These are phyloP conservation scores for Cyamopsis tetragonoloba DNA, from an alignment of 306 rosid species.

Conservation along the genomic window DNA sequence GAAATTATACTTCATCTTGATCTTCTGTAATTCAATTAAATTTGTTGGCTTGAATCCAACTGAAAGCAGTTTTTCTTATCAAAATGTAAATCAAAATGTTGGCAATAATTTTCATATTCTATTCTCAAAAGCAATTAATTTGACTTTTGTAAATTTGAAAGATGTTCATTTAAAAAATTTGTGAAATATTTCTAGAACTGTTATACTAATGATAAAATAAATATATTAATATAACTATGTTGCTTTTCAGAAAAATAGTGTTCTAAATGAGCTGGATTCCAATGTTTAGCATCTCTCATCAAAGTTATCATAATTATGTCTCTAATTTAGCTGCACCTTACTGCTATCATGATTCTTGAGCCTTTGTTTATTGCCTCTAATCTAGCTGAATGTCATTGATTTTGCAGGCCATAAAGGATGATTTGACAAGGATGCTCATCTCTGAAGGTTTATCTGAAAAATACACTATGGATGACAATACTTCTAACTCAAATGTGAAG, in stretches of 20 bases:
- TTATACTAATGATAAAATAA: background rate
- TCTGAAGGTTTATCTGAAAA: slow-evolving; percentile 31
- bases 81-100: too few relatives aligned
- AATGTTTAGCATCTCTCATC: slow-evolving; percentile 1
- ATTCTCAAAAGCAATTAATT: background rate
- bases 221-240: background rate
- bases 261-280: slow-evolving; percentile 7
- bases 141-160: background rate
- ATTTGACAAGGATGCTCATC: slow-evolving; percentile 21
- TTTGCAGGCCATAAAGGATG: slow-evolving; percentile 47
- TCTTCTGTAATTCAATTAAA: background rate
- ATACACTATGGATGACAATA: slow-evolving; percentile 7
- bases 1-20: slow-evolving; percentile 30
- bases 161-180: background rate
- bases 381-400: slow-evolving; percentile 23
- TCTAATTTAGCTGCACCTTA: slow-evolving; percentile 4
- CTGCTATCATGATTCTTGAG: slow-evolving; percentile 19
- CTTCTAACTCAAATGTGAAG: slow-evolving; percentile 31
- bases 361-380: slow-evolving; percentile 7
- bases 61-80: too few relatives aligned
- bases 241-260: slow-evolving; percentile 5
- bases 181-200: background rate
- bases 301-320: background rate
- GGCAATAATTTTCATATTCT: background rate
- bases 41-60: too few relatives aligned